Base-by-base conservation (phyloP, 2,329 filamentous ascomycete species). In the Sporothrix mexicana region DNA sequence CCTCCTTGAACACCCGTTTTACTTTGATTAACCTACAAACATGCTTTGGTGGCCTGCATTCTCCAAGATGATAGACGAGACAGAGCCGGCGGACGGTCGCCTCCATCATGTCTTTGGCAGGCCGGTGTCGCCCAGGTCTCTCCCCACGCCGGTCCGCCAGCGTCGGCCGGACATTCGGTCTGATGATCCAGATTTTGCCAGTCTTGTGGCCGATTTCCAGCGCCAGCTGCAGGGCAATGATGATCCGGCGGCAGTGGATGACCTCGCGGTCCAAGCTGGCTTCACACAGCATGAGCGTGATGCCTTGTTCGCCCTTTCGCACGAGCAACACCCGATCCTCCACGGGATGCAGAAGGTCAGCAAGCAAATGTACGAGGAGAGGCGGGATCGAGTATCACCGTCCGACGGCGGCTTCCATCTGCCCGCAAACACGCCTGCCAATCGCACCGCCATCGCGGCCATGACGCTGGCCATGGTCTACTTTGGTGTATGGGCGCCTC, bases 201-300 rank as follows among this genome's bases (percentile, higher is more conserved):
- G 23, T 17, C 30, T 57, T 10, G 71, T 62, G n/a, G 71, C 64
- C 13, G 13, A 30, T 13, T 43, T 72, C 13, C 25, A 53, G 9
- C 53, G 30, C 0, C 64, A n/a, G 17, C 64, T 69, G 15, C 43
- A 62, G 4, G n/a, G 10, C 25, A 45, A 30, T 7, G 25, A 25
- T 7, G 36, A n/a, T 12, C 36, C 36, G 7, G 13, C 9, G 17
- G 55, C 53, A 8, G 5, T 62, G 17, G 36, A 20, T 2, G 25
- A 25, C 10, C n/a, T 72, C 13, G 45, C 68, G 13, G 13, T n/a
- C 3, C 17, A 36, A 1, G 43, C 47, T 9, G 71, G 71, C 23
- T 59, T 72, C 71, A 55, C 71, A 13, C n/a, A 41, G n/a, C n/a
- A 69, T 30, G 71, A 72, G 55, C n/a, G 15, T 17, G 53, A 61